phyloP scores from a whole-genome alignment of 106 monocot species.

The Dioscorea dumetorum region DNA sequence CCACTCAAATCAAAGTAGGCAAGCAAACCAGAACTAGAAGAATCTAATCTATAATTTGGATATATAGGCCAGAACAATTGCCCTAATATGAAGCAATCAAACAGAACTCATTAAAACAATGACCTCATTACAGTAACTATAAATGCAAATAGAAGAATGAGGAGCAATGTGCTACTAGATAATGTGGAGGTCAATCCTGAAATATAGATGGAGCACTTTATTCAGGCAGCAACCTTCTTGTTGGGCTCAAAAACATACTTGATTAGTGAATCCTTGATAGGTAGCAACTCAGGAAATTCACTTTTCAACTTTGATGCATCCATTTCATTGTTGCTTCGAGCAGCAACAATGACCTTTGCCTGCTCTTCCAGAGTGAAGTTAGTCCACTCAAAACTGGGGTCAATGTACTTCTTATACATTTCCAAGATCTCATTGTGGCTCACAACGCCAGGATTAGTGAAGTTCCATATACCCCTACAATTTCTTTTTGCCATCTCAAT shows the following conservation, averaged over 20 bases:
- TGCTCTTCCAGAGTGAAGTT: conserved; percentile 22
- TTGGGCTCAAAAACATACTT: conserved; percentile 18
- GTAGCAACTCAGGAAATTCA: conserved; percentile 18
- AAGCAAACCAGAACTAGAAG: too few species aligned
- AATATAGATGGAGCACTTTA: too few species aligned
- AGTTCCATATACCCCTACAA: conserved; percentile 16
- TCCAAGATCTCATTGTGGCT: conserved; percentile 23
- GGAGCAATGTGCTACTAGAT: too few species aligned
- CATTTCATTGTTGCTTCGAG: conserved; percentile 23
- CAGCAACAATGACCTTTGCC: conserved; percentile 26
- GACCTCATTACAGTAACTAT: too few species aligned
- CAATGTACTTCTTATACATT: conserved; percentile 16
- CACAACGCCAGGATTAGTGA: conserved; percentile 19
- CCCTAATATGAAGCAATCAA: too few species aligned
- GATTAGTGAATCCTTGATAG: conserved; percentile 18
- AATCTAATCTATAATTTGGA: too few species aligned
- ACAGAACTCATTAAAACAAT: too few species aligned
- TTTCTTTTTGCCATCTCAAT: conserved; percentile 31
- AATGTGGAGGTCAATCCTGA: too few species aligned
- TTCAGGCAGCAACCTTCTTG: conserved; percentile 3
- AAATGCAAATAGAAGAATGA: too few species aligned
- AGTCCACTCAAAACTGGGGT: conserved; percentile 13
- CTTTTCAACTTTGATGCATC: conserved; percentile 19
- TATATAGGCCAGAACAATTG: too few species aligned
- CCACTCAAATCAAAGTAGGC: too few species aligned